Conservation (phyloP, 257 asterid genomes). For the Rhazya stricta region DNA sequence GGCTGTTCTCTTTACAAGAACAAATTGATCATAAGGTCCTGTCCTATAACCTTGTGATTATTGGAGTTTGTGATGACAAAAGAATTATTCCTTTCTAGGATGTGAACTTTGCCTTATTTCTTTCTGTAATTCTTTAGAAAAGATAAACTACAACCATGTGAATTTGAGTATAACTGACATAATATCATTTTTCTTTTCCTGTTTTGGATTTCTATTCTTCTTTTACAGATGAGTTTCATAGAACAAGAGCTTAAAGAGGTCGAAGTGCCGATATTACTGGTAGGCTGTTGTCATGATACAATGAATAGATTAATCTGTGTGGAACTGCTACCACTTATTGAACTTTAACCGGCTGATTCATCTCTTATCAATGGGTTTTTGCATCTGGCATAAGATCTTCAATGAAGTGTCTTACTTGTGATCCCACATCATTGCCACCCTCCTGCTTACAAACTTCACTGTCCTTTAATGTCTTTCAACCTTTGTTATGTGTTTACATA, state of each 20-base stretch:
- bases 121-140: background rate
- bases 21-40: constrained; percentile 82
- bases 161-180: background rate
- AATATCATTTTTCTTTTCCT: background rate
- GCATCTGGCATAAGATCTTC: background rate
- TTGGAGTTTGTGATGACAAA: background rate
- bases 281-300: constrained; percentile 25
- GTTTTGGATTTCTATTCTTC: constrained; percentile 3
- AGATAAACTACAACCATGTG: background rate
- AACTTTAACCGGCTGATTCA: background rate
- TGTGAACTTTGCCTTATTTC: background rate
- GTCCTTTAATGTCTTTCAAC: background rate
- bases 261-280: constrained; percentile 67
- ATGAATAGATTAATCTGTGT: background rate
- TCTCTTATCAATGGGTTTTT: background rate
- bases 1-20: constrained; percentile 85
- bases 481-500: background rate
- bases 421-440: background rate
- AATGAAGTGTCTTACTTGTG: background rate
- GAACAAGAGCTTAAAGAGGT: constrained; percentile 59
- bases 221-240: constrained; percentile 59
- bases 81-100: background rate
- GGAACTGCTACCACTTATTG: background rate
- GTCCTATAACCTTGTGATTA: constrained; percentile 12
- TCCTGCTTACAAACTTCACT: background rate